Percentiles rank a stretch among this genome's conserved stretches.
phyloP scores from a whole-genome alignment of 2,329 filamentous ascomycete species.

The Arthrinium phaeospermum region DNA sequence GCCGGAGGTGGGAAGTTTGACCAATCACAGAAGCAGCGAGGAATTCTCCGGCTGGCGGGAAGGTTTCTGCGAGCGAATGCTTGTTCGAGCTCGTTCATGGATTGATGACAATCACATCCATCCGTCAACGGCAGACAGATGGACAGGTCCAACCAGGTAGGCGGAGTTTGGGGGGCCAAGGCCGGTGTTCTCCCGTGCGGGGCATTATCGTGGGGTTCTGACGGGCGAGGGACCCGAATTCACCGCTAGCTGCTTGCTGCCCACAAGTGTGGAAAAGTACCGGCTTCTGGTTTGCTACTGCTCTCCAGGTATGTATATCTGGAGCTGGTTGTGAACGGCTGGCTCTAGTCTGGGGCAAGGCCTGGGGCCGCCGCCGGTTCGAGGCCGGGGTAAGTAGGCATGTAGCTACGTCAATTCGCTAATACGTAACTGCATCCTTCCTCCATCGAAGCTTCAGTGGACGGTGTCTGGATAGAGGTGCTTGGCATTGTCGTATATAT shows the following conservation, averaged over 20 bases:
- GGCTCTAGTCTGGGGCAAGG: neutral
- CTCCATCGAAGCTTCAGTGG: neutral
- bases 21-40: constrained; percentile 10
- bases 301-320: no score
- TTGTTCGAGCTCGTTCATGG: neutral
- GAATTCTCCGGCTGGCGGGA: neutral
- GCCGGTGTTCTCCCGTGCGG: constrained; percentile 13
- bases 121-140: neutral
- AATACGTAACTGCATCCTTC: neutral
- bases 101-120: no score
- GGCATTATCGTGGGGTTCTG: neutral
- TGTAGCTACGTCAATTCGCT: neutral
- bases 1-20: neutral
- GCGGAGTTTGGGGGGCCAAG: neutral
- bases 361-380: neutral
- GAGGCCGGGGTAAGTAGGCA: neutral
- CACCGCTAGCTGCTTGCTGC: neutral
- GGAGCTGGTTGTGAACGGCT: neutral
- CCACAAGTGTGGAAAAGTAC: neutral
- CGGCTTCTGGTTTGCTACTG: neutral
- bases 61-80: neutral
- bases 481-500: neutral
- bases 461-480: neutral
- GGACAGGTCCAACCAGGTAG: neutral
- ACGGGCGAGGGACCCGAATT: neutral